Percentiles rank a stretch among this genome's conserved stretches.
These are phyloP conservation scores for Ananas comosus DNA, from an alignment of 176 grass and related monocot species.

Conservation along the genomic window DNA sequence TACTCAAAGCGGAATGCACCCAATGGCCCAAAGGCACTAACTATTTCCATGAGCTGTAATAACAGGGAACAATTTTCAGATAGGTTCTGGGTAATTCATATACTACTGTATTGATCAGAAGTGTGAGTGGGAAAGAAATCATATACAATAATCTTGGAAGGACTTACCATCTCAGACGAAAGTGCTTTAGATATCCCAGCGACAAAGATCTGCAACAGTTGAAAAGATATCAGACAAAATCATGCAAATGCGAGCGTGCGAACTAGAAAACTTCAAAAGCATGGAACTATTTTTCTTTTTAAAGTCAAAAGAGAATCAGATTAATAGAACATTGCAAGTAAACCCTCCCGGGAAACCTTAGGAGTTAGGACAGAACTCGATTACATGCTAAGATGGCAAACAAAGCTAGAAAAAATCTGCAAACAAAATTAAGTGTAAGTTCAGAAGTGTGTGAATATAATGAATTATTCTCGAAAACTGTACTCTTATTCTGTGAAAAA, in stretches of 20 bases:
- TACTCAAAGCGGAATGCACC: conserved; percentile 57
- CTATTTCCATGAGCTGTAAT: conserved; percentile 91
- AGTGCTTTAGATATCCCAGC: conserved; percentile 62
- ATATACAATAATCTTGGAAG: conserved; percentile 14
- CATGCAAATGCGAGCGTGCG: not conserved
- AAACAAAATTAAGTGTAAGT: no score
- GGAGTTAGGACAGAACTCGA: no score
- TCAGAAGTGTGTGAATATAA: no score
- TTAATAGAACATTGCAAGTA: no score
- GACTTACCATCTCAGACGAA: conserved; percentile 75
- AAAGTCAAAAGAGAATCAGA: no score
- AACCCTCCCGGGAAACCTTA: no score
- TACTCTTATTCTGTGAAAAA: no score
- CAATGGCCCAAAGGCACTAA: conserved; percentile 66
- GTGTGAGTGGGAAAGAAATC: conserved; percentile 1
- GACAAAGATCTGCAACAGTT: conserved; percentile 75
- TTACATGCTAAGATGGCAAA: no score
- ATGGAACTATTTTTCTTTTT: no score
- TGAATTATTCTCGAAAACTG: no score
- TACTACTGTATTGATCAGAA: not conserved
- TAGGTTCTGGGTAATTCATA: not conserved
- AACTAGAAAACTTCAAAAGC: not conserved
- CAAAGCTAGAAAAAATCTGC: no score
- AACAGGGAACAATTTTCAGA: conserved; percentile 12
- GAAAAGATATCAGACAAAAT: conserved; percentile 26